Evolutionary conservation across 2,329 filamentous ascomycete genomes (phyloP).

Genomic region (Alternaria sp.): DNA sequence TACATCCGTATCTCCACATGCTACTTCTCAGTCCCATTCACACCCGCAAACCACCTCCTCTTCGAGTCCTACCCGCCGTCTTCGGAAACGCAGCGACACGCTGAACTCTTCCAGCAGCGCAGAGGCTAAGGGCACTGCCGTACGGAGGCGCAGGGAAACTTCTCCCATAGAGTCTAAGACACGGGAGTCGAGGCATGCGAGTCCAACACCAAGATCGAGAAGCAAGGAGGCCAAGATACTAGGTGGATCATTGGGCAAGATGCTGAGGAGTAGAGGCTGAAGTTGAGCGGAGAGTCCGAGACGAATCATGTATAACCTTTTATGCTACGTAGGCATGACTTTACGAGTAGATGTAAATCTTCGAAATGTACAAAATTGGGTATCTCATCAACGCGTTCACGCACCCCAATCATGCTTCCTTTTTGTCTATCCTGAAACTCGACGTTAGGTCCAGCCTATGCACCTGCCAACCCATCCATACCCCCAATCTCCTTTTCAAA

Average conservation of each 20-base stretch:
- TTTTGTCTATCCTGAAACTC: neutral
- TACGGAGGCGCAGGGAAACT: constrained; percentile 12
- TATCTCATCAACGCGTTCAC: neutral
- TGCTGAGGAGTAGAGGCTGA: constrained; percentile 19
- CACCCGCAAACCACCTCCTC: constrained; percentile 1
- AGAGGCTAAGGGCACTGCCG: constrained; percentile 12
- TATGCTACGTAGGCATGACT: neutral
- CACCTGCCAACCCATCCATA: constrained; percentile 53
- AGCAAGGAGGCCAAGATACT: constrained; percentile 9
- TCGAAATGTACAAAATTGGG: neutral
- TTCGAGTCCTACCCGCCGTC: constrained; percentile 13
- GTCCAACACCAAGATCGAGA: constrained; percentile 14
- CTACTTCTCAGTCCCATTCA: neutral
- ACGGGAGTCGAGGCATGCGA: constrained; percentile 12
- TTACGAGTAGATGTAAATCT: neutral
- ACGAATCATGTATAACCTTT: neutral
- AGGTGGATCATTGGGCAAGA: constrained; percentile 13
- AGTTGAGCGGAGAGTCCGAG: neutral
- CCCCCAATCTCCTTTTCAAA: constrained; percentile 75
- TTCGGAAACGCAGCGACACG: constrained; percentile 32
- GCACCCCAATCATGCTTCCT: neutral
- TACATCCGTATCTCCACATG: neutral
- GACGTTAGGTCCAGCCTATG: neutral
- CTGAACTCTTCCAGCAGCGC: constrained; percentile 20
- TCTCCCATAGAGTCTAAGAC: constrained; percentile 17